Conservation (phyloP, 176 grass and related monocot genomes). For the Aegilops umbellulata region DNA sequence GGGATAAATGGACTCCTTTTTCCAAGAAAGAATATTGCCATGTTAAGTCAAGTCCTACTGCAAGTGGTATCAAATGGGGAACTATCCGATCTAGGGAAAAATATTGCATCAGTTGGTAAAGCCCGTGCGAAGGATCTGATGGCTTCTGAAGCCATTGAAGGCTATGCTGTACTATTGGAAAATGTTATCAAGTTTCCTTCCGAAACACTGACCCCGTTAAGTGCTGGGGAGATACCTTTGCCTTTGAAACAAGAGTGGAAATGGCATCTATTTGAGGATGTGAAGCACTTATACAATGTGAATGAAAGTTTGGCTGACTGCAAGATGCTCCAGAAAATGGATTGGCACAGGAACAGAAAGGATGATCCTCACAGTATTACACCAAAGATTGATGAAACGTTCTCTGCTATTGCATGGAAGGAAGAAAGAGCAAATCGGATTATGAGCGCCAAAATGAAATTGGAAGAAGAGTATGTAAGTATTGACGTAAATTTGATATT, state of each 20-base stretch:
- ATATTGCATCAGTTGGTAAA: constrained; percentile 74
- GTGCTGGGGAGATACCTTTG: constrained; percentile 55
- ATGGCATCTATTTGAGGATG: constrained; percentile 69
- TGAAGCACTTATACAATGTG: constrained; percentile 43
- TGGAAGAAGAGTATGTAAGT: constrained; percentile 84
- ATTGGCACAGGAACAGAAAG: constrained; percentile 56
- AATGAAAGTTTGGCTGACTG: constrained; percentile 48
- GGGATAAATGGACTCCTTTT: constrained; percentile 80
- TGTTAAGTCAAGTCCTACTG: constrained; percentile 59
- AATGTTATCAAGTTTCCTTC: constrained; percentile 72
- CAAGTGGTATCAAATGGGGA: constrained; percentile 62
- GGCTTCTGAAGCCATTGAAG: constrained; percentile 74
- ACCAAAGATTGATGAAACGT: constrained; percentile 56
- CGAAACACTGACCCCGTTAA: constrained; percentile 58
- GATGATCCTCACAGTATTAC: constrained; percentile 30
- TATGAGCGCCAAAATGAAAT: constrained; percentile 46
- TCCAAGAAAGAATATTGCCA: constrained; percentile 54
- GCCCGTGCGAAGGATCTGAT: constrained; percentile 79
- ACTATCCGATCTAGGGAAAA: constrained; percentile 60
- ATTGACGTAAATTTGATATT: neutral
- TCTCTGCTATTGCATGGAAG: constrained; percentile 69
- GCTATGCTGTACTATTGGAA: constrained; percentile 69
- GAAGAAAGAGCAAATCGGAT: constrained; percentile 75
- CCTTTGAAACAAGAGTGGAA: constrained; percentile 80
- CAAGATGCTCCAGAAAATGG: constrained; percentile 66